Evolutionary conservation across 2,329 filamentous ascomycete genomes (phyloP).

Genomic region (Penicillium janthinellum): DNA sequence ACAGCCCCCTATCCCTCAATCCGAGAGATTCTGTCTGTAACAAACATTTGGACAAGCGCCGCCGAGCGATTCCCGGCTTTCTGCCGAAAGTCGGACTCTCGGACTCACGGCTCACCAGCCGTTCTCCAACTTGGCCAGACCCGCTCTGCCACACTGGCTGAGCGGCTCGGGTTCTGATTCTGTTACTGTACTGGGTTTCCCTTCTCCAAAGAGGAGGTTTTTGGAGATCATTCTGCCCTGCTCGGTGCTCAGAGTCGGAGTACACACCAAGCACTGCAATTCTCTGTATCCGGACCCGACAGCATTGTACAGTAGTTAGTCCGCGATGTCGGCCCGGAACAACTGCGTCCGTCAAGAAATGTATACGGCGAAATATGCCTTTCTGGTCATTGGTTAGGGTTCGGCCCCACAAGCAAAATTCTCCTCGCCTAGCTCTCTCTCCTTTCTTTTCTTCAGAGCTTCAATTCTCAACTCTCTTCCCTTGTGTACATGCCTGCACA

Average conservation of each 20-base stretch:
- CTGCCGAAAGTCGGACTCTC: constrained; percentile 15
- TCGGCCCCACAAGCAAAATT: not conserved
- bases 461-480: not conserved
- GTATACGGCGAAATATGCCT: not conserved
- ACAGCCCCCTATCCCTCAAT: too few species aligned
- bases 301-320: too few species aligned
- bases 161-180: not conserved
- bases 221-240: constrained; percentile 4
- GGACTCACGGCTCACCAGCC: too few species aligned
- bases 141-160: not conserved
- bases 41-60: not conserved
- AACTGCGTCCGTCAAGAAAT: not conserved
- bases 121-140: constrained; percentile 14
- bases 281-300: too few species aligned
- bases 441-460: not conserved
- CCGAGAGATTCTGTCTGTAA: not conserved
- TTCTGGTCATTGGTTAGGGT: not conserved
- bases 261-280: not conserved
- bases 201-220: not conserved
- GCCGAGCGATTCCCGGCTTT: constrained; percentile 9
- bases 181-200: too few species aligned
- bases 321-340: not conserved
- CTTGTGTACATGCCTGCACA: not conserved
- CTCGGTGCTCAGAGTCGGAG: not conserved
- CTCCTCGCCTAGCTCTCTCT: not conserved